phyloP scores from a whole-genome alignment of 306 rosid species.

The Rubus parviflorus region DNA sequence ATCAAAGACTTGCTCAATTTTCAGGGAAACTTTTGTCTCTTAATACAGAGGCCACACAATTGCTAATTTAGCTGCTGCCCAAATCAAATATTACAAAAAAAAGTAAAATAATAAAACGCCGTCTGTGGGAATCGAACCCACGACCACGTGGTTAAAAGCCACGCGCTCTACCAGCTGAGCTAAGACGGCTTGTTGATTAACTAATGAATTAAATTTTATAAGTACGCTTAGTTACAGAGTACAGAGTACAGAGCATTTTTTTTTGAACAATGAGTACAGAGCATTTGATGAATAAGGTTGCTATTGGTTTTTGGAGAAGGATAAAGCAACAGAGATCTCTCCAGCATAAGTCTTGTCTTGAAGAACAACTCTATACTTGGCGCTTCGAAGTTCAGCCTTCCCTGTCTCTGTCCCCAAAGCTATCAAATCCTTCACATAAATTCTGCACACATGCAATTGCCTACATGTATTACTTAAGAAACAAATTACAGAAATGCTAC shows the following conservation, averaged over 20 bases:
- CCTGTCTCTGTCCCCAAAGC: constrained; percentile 8
- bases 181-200: not conserved
- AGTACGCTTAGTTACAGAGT: too few species aligned
- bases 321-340: constrained; percentile 22
- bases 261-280: too few species aligned
- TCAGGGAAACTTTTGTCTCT: not conserved
- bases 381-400: constrained; percentile 14
- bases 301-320: not conserved
- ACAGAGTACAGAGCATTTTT: too few species aligned
- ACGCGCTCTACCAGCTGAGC: constrained; percentile 39
- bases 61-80: too few species aligned
- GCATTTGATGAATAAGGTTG: not conserved
- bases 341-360: constrained; percentile 18
- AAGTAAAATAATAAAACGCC: not conserved
- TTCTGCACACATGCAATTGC: not conserved
- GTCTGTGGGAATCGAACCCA: constrained; percentile 38
- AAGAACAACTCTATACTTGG: constrained; percentile 22
- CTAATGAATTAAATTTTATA: not conserved
- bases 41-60: not conserved
- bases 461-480: not conserved
- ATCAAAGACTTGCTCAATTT: not conserved
- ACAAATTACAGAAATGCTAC: not conserved
- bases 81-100: too few species aligned
- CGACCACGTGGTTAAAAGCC: constrained; percentile 35
- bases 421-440: constrained; percentile 23